These are phyloP conservation scores for Trypanosoma boissoni DNA, from an alignment of 208 protist genomes.

Conservation along the genomic window DNA sequence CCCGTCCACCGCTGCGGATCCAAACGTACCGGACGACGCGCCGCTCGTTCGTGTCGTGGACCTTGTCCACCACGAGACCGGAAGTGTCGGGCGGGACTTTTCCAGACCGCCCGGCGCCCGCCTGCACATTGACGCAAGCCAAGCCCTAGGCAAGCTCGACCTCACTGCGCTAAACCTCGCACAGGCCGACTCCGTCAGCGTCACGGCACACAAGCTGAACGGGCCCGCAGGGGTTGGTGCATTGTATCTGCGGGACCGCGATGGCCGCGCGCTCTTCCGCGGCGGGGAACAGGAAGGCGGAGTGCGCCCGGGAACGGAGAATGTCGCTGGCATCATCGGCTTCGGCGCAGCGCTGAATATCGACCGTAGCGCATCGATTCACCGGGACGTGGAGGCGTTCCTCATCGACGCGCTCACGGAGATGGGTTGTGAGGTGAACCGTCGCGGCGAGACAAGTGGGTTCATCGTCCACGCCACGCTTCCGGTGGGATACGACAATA, in stretches of 20 bases:
- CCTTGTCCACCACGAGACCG: slow-evolving; percentile 80
- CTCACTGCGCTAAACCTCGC: slow-evolving; percentile 52
- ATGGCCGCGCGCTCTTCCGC: slow-evolving; percentile 43
- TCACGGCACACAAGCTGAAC: slow-evolving; percentile 85
- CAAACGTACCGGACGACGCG: slow-evolving; percentile 21
- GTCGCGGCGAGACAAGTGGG: slow-evolving; percentile 73
- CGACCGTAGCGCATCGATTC: slow-evolving; percentile 55
- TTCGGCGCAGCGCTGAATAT: slow-evolving; percentile 63
- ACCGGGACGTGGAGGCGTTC: slow-evolving; percentile 56
- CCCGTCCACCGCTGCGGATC: slow-evolving; percentile 38
- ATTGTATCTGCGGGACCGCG: slow-evolving; percentile 59
- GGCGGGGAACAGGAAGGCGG: slow-evolving; percentile 73
- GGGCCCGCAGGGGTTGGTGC: slow-evolving; percentile 72
- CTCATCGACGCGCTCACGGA: slow-evolving; percentile 49
- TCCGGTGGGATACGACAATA: slow-evolving; percentile 64
- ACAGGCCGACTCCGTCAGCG: slow-evolving; percentile 71
- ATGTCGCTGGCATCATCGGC: slow-evolving; percentile 72
- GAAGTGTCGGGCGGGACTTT: slow-evolving; percentile 44
- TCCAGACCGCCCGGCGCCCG: slow-evolving; percentile 45
- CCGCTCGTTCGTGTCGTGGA: slow-evolving; percentile 54
- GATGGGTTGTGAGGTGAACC: slow-evolving; percentile 74
- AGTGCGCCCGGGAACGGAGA: slow-evolving; percentile 78
- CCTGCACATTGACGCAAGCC: slow-evolving; percentile 73
- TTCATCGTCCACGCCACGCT: slow-evolving; percentile 82
- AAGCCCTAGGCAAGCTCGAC: slow-evolving; percentile 66